These are phyloP conservation scores for Parastagonospora nodorum DNA, from an alignment of 2,329 filamentous ascomycete species.

Conservation along the genomic window DNA sequence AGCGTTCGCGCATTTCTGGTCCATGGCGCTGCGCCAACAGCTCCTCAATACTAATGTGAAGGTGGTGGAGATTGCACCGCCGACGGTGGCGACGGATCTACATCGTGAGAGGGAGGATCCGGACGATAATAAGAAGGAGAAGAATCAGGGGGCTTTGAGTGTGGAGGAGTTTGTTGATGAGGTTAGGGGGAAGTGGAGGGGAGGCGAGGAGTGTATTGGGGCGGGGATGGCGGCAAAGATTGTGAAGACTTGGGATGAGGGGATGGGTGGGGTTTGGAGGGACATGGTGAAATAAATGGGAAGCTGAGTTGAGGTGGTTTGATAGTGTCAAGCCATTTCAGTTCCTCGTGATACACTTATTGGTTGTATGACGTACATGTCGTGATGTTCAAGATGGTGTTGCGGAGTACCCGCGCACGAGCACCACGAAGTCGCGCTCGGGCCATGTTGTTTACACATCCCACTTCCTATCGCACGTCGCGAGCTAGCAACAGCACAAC, in stretches of 20 bases:
- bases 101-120: constrained; percentile 62
- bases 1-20: constrained; percentile 63
- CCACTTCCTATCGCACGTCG: constrained; percentile 6
- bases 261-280: constrained; percentile 44
- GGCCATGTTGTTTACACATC: constrained; percentile 14
- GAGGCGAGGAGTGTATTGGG: constrained; percentile 55
- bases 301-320: background rate
- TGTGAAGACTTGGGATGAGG: constrained; percentile 51
- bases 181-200: constrained; percentile 52
- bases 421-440: background rate
- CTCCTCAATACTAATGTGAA: constrained; percentile 51
- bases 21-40: constrained; percentile 60
- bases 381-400: background rate
- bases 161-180: constrained; percentile 62
- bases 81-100: constrained; percentile 60
- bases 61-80: constrained; percentile 62
- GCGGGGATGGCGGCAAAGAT: constrained; percentile 52
- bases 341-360: too few species aligned
- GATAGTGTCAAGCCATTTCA: too few species aligned
- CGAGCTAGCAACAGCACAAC: constrained; percentile 2
- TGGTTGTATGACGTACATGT: too few species aligned
- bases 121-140: constrained; percentile 64
- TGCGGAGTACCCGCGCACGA: background rate
- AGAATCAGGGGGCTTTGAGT: constrained; percentile 56
- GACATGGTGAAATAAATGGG: constrained; percentile 15